Evolutionary conservation across 1,284 basidiomycete species (phyloP).

Genomic region (Pseudozyma pruni): DNA sequence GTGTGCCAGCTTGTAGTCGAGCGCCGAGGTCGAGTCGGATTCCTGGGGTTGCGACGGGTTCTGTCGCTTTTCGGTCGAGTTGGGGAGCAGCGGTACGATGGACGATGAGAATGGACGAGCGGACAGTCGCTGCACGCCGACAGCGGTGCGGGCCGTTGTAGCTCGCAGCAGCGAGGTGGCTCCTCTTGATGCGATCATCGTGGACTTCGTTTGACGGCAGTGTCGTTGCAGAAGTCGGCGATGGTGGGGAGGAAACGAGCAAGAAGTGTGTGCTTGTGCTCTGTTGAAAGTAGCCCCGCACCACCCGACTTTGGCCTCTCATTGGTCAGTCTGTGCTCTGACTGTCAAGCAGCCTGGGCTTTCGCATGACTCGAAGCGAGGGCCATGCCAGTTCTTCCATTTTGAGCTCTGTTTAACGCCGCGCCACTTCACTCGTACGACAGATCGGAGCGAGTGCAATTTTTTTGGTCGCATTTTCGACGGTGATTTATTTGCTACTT

Average conservation of each 20-base stretch:
- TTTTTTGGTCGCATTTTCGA: no score
- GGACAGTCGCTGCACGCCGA: no score
- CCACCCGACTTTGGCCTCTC: background rate
- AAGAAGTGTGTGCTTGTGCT: background rate
- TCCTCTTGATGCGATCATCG: slow-evolving; percentile 39
- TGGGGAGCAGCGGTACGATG: slow-evolving; percentile 11
- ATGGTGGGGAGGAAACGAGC: slow-evolving; percentile 2
- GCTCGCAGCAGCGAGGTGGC: slow-evolving; percentile 33
- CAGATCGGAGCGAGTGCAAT: no score
- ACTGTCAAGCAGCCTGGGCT: background rate
- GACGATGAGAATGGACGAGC: slow-evolving; percentile 18
- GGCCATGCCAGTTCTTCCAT: slow-evolving; percentile 1
- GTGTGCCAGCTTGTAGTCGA: slow-evolving; percentile 88
- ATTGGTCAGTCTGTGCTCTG: background rate
- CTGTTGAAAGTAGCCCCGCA: slow-evolving; percentile 18
- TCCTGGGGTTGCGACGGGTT: slow-evolving; percentile 28
- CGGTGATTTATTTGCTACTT: no score
- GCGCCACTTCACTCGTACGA: slow-evolving; percentile 2
- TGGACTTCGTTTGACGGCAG: no score
- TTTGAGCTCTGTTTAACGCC: background rate
- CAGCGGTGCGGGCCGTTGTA: no score
- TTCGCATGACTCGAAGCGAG: slow-evolving; percentile 25
- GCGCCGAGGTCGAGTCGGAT: slow-evolving; percentile 77
- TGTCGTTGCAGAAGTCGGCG: background rate
- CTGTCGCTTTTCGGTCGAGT: slow-evolving; percentile 37